Evolutionary conservation across 2,329 filamentous ascomycete genomes (phyloP), one percentile per base, ranked within the genome.

Genomic region (Trichoderma guizhouense): DNA sequence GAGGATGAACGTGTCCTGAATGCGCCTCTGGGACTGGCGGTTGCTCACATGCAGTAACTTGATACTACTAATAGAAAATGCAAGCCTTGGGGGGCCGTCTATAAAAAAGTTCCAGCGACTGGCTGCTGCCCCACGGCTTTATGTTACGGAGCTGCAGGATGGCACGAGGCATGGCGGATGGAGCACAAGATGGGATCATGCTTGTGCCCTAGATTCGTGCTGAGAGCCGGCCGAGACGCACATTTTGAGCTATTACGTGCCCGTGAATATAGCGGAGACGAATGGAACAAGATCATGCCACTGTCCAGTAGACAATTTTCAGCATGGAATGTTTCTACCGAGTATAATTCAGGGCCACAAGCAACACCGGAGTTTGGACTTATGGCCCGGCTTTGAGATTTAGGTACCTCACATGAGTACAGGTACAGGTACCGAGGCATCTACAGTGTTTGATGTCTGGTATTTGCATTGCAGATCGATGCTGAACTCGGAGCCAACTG

Each of bases 1-100:
- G 21, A 57, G 47, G n/a, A 24, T 18, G 3, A 47, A 32, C 39
- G 55, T 69, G 66, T 69, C 55, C 66, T 60, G 6, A 34, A 69
- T 69, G 55, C 8, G 66, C 26, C 18, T 11, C 55, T 47, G 66
- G 55, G 66, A 69, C 66, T 69, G 66, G 55, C 18, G 30, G 43
- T 21, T 11, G n/a, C 43, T 51, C 43, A 51, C 43, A 12, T 3
- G 43, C 9, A 12, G n/a, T 21, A 51, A n/a, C 7, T 21, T 21
- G 43, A n/a, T 30, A 12, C 21, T 15, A 28, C 8, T 51, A 12
- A 8, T 14, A 24, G 5, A 0, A 14, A 53, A 21, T 51, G 43
- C n/a, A 51, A n/a, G 43, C n/a, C n/a, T 21, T 32, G 30, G n/a
- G 18, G 18, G 5, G n/a, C 8, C 0, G 5, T 11, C n/a, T 12